phyloP scores from a whole-genome alignment of 768 basidiomycete genomes.

The Leccinum obscurum region DNA sequence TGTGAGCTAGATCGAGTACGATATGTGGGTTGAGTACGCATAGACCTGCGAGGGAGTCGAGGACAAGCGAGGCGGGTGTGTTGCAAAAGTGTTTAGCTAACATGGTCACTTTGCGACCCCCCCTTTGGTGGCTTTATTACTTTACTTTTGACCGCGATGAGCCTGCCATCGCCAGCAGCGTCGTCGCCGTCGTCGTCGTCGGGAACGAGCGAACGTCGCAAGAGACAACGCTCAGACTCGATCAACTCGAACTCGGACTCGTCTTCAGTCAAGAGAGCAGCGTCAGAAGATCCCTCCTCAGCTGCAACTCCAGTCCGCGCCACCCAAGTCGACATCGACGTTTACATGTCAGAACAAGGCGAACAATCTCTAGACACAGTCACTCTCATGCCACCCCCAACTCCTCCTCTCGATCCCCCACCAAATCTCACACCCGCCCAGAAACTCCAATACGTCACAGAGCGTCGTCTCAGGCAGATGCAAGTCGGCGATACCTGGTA shows the following conservation, averaged over 20 bases:
- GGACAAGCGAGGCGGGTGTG: conserved; percentile 24
- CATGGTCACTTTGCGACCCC: too few relatives aligned
- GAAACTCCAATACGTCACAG: conserved; percentile 53
- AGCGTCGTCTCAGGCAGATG: conserved; percentile 49
- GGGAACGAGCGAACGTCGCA: too few relatives aligned
- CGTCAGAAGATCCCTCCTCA: conserved; percentile 60
- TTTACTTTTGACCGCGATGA: too few relatives aligned
- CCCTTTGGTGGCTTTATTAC: too few relatives aligned
- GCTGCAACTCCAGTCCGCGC: conserved; percentile 36
- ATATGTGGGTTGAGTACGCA: conserved; percentile 36
- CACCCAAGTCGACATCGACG: conserved; percentile 59
- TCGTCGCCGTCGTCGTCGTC: too few relatives aligned
- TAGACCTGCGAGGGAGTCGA: too few relatives aligned
- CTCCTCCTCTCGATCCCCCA: conserved; percentile 24
- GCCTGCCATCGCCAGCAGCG: too few relatives aligned
- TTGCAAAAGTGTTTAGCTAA: conserved; percentile 37
- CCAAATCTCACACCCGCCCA: conserved; percentile 38
- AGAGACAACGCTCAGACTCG: too few relatives aligned
- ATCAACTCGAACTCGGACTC: too few relatives aligned
- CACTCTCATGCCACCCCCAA: conserved; percentile 28
- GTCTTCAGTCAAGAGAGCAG: too few relatives aligned
- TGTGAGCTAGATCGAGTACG: conserved; percentile 66
- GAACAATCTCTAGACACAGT: conserved; percentile 31
- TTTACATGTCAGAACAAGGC: conserved; percentile 63
- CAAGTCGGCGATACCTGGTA: conserved; percentile 76